Percentiles rank a stretch among this genome's conserved stretches.
Conservation (phyloP, 352 stramenopile genomes). For the Phytophthora quininea region DNA sequence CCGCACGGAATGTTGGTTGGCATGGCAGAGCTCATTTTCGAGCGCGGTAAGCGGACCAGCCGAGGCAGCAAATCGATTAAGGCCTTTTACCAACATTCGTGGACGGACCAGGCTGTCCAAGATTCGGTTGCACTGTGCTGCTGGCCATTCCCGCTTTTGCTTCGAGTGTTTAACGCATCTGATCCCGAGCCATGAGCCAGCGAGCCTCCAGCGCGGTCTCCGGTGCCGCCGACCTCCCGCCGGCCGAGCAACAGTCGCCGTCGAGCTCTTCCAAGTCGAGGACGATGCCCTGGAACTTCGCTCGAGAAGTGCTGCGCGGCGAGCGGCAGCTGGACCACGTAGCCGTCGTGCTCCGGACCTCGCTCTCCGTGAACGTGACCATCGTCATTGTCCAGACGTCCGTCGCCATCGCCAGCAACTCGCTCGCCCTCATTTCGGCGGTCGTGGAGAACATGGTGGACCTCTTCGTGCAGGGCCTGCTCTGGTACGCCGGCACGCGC, state of each 20-base stretch:
- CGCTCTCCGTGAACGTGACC: slow-evolving; percentile 62
- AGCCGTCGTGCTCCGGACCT: slow-evolving; percentile 57
- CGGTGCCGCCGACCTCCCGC: not conserved
- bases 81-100: not conserved
- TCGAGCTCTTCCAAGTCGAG: not conserved
- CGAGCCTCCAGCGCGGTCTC: slow-evolving; percentile 16
- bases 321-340: slow-evolving; percentile 61
- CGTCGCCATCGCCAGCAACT: slow-evolving; percentile 77
- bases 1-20: no score
- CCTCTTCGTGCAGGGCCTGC: slow-evolving; percentile 89
- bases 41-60: not conserved
- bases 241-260: not conserved
- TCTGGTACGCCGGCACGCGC: slow-evolving; percentile 90
- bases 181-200: slow-evolving; percentile 1
- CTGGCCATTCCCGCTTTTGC: not conserved
- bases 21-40: no score
- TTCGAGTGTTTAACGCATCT: not conserved
- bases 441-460: slow-evolving; percentile 94
- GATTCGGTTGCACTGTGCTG: no score
- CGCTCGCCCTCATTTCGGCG: slow-evolving; percentile 90
- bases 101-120: no score
- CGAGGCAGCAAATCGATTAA: slow-evolving; percentile 13
- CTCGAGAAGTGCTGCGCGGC: slow-evolving; percentile 14
- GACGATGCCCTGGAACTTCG: slow-evolving; percentile 1
- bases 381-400: slow-evolving; percentile 77